These are phyloP conservation scores for Penicillium sp. DNA, from an alignment of 2,329 filamentous ascomycete genomes.

Conservation along the genomic window DNA sequence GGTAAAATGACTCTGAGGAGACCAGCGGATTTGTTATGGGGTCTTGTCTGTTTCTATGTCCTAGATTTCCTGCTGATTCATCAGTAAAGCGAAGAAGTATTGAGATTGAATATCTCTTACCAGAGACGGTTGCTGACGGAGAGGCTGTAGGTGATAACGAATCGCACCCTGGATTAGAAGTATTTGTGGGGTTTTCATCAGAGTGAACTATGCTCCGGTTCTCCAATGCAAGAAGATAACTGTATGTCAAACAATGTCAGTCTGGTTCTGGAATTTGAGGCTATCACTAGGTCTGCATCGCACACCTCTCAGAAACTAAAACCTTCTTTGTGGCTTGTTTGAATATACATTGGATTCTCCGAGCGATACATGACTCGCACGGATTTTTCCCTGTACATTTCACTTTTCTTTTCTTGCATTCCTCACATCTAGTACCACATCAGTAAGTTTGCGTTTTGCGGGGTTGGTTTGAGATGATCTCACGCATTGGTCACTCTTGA, in stretches of 20 bases:
- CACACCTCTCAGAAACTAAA: neutral
- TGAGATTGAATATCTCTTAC: neutral
- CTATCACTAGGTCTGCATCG: neutral
- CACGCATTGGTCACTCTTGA: neutral
- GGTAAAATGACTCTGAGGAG: neutral
- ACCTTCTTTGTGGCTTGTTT: neutral
- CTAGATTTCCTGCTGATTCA: too few species aligned
- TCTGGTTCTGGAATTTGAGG: neutral
- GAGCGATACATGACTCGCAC: conserved; percentile 10
- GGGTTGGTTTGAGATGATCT: neutral
- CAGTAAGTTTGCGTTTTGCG: too few species aligned
- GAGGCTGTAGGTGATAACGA: neutral
- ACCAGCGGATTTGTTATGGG: neutral
- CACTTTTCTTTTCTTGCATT: conserved; percentile 12
- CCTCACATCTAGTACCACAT: conserved; percentile 4
- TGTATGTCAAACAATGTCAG: neutral
- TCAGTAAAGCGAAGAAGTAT: too few species aligned
- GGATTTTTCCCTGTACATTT: conserved; percentile 13
- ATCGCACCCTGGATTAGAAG: neutral
- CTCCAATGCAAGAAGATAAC: neutral
- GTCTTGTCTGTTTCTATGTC: neutral
- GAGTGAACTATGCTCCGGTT: neutral
- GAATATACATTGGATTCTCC: conserved; percentile 8
- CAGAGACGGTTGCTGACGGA: neutral
- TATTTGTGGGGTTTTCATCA: neutral